These are phyloP conservation scores for Cyberlindnera euphorbiiphila DNA, from an alignment of 805 yeast species.

Conservation along the genomic window DNA sequence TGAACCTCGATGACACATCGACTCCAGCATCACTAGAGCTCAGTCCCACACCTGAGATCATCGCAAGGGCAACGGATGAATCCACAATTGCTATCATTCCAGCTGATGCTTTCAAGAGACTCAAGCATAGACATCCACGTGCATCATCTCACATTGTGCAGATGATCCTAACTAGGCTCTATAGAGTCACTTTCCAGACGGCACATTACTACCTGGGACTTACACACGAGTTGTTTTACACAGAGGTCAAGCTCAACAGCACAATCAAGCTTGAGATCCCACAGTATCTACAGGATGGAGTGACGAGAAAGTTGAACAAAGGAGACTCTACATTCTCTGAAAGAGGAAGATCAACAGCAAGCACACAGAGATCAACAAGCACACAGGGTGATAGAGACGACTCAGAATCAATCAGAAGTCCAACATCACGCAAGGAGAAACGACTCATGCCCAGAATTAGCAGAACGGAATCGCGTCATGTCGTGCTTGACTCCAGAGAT, in stretches of 20 bases:
- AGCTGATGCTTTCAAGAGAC: slow-evolving; percentile 67
- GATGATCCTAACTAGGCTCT: slow-evolving; percentile 80
- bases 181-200: slow-evolving; percentile 88
- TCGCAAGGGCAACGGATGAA: slow-evolving; percentile 70
- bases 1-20: slow-evolving; percentile 15
- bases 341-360: slow-evolving; percentile 18
- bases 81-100: slow-evolving; percentile 94
- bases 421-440: slow-evolving; percentile 17
- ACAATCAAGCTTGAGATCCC: slow-evolving; percentile 52
- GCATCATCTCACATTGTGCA: slow-evolving; percentile 93
- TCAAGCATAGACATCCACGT: slow-evolving; percentile 73
- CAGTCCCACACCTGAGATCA: slow-evolving; percentile 31
- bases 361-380: slow-evolving; percentile 4
- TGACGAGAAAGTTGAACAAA: slow-evolving; percentile 41
- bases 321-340: not conserved
- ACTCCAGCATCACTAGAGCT: not conserved
- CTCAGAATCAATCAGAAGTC: slow-evolving; percentile 11
- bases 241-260: slow-evolving; percentile 65
- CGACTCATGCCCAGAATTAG: slow-evolving; percentile 10
- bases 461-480: slow-evolving; percentile 39
- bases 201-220: slow-evolving; percentile 84
- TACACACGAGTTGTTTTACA: slow-evolving; percentile 73
- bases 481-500: slow-evolving; percentile 49
- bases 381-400: slow-evolving; percentile 4
- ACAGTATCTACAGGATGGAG: slow-evolving; percentile 54